A percentile compares a stretch with the other conserved stretches of the same genome.
Conservation (phyloP, 2,329 filamentous ascomycete species). For the Endoconidiophora polonica region DNA sequence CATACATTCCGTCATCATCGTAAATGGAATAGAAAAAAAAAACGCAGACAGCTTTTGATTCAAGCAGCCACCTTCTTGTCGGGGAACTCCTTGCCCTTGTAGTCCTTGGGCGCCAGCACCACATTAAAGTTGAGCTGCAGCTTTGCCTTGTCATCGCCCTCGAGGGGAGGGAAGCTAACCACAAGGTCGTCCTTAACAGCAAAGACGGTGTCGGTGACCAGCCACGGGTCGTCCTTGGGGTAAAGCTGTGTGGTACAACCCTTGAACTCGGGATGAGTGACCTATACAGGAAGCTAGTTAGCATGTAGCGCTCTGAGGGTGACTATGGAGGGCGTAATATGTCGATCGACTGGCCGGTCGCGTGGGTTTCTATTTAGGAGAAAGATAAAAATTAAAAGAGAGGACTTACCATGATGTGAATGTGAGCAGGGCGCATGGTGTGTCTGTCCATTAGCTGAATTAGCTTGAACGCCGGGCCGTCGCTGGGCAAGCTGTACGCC, state of each 20-base stretch:
- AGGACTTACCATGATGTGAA: slow-evolving; percentile 30
- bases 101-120: slow-evolving; percentile 27
- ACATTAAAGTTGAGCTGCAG: slow-evolving; percentile 28
- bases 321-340: too few species aligned
- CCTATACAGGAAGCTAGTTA: slow-evolving; percentile 13
- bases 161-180: slow-evolving; percentile 31
- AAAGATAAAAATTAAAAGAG: too few species aligned
- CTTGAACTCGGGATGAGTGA: slow-evolving; percentile 48
- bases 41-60: too few species aligned
- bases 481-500: slow-evolving; percentile 52
- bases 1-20: too few species aligned
- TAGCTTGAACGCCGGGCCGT: slow-evolving; percentile 32
- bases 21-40: not conserved
- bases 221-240: slow-evolving; percentile 48
- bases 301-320: too few species aligned
- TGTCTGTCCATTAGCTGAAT: slow-evolving; percentile 31
- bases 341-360: too few species aligned
- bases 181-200: slow-evolving; percentile 37
- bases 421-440: slow-evolving; percentile 32
- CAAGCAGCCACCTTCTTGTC: not conserved
- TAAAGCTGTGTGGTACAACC: slow-evolving; percentile 64
- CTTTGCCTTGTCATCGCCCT: slow-evolving; percentile 21
- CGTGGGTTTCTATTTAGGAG: not conserved
- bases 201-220: slow-evolving; percentile 31
- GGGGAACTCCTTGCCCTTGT: slow-evolving; percentile 20